phyloP scores from a whole-genome alignment of 306 rosid species.

The Alnus rubra region DNA sequence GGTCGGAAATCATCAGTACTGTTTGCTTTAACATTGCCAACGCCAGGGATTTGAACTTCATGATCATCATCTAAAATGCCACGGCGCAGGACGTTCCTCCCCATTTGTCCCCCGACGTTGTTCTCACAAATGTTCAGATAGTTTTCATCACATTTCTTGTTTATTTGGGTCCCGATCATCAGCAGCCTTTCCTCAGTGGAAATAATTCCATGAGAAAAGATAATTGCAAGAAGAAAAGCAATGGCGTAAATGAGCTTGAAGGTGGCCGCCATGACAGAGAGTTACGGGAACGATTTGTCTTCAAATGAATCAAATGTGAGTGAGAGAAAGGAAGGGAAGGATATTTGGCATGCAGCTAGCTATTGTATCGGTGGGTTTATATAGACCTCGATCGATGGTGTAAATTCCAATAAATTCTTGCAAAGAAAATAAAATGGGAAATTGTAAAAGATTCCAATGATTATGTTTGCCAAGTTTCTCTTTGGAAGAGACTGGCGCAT shows the following conservation, averaged over 20 bases:
- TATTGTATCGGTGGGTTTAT: conserved; percentile 33
- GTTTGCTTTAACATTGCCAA: conserved; percentile 2
- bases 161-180: conserved; percentile 1
- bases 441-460: conserved; percentile 33
- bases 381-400: conserved; percentile 32
- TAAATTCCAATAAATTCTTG: background rate
- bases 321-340: background rate
- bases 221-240: conserved; percentile 37
- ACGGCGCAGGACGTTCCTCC: conserved; percentile 19
- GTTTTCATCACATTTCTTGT: background rate
- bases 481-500: conserved; percentile 11
- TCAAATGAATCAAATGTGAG: too few species aligned
- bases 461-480: conserved; percentile 49
- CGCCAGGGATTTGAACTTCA: background rate
- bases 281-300: background rate
- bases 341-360: conserved; percentile 29
- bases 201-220: conserved; percentile 26
- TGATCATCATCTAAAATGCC: conserved; percentile 8
- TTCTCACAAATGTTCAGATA: background rate
- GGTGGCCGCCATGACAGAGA: conserved; percentile 40
- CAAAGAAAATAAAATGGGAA: background rate
- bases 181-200: conserved; percentile 40
- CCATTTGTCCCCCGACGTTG: background rate
- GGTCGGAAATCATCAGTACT: conserved; percentile 55
- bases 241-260: conserved; percentile 30